phyloP scores from a whole-genome alignment of 1,284 basidiomycete species.

The Rhodotorula sp. region DNA sequence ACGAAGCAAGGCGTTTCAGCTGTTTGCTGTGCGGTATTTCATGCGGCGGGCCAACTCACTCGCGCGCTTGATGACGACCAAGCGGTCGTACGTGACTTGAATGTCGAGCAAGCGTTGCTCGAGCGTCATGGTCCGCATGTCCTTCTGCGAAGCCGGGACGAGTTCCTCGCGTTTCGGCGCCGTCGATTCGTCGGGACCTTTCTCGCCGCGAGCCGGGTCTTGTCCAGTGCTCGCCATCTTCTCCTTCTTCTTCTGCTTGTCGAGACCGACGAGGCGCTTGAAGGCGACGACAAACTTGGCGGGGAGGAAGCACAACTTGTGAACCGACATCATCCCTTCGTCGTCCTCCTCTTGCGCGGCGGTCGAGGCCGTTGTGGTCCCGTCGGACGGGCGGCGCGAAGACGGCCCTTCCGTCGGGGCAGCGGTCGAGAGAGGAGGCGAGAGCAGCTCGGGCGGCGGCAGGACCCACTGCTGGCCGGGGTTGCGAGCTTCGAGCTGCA shows the following conservation, averaged over 20 bases:
- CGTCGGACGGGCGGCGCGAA: background rate
- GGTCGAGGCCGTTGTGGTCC: background rate
- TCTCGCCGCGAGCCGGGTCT: too few relatives aligned
- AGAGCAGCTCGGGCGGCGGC: background rate
- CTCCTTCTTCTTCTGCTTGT: background rate
- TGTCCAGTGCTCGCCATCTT: background rate
- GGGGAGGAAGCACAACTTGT: background rate
- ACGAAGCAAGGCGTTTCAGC: too few relatives aligned
- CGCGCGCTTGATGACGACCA: constrained; percentile 18
- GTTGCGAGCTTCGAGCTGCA: constrained; percentile 21
- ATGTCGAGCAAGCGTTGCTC: constrained; percentile 15
- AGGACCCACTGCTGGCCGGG: background rate
- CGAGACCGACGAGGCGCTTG: background rate
- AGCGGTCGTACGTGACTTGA: constrained; percentile 23
- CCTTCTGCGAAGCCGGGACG: constrained; percentile 7
- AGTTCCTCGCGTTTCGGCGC: constrained; percentile 1
- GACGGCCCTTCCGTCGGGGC: background rate
- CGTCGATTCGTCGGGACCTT: background rate
- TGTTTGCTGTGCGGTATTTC: too few relatives aligned
- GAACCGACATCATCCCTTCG: background rate
- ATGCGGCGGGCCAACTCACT: background rate
- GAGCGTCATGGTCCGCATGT: background rate
- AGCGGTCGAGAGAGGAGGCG: background rate
- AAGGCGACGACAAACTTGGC: background rate
- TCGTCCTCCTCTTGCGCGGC: background rate